Evolutionary conservation across 2,329 filamentous ascomycete genomes (phyloP).

Genomic region (Fusarium sp.): DNA sequence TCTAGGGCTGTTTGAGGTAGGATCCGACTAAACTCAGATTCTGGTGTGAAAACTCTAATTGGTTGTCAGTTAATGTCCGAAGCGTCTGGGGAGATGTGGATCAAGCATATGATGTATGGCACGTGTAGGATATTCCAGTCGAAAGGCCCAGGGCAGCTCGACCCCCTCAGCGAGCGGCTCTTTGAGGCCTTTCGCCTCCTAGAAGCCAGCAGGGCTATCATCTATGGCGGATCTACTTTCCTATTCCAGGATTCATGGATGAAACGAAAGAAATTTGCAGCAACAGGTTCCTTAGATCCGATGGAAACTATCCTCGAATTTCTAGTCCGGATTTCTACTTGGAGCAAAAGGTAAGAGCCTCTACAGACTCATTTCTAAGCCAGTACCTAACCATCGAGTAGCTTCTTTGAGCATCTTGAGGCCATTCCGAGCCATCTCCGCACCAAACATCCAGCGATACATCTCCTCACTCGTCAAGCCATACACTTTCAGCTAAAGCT

Average conservation of each 20-base stretch:
- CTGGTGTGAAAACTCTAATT: background rate
- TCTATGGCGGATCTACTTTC: constrained; percentile 41
- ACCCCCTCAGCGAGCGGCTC: constrained; percentile 21
- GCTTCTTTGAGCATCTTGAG: constrained; percentile 38
- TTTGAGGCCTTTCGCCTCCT: constrained; percentile 37
- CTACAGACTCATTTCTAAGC: fast-evolving
- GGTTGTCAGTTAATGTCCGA: constrained; percentile 42
- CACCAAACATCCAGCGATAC: background rate
- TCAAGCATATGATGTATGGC: constrained; percentile 45
- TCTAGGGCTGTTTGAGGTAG: constrained; percentile 45
- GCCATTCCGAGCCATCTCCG: constrained; percentile 5
- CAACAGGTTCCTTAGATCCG: fast-evolving
- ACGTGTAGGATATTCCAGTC: constrained; percentile 39
- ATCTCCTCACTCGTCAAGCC: constrained; percentile 15
- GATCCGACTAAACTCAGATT: fast-evolving
- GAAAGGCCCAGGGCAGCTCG: fast-evolving
- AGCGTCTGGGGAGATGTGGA: constrained; percentile 40
- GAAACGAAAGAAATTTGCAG: fast-evolving
- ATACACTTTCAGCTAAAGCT: constrained; percentile 13
- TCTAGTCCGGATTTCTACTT: constrained; percentile 27
- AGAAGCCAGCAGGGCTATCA: constrained; percentile 40
- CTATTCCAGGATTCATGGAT: constrained; percentile 21
- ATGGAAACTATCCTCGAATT: constrained; percentile 11
- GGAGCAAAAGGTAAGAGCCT: constrained; percentile 32
- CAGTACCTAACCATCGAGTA: background rate